Base-by-base conservation (phyloP, 352 stramenopile genomes). In the Phytophthora gonapodyides region DNA sequence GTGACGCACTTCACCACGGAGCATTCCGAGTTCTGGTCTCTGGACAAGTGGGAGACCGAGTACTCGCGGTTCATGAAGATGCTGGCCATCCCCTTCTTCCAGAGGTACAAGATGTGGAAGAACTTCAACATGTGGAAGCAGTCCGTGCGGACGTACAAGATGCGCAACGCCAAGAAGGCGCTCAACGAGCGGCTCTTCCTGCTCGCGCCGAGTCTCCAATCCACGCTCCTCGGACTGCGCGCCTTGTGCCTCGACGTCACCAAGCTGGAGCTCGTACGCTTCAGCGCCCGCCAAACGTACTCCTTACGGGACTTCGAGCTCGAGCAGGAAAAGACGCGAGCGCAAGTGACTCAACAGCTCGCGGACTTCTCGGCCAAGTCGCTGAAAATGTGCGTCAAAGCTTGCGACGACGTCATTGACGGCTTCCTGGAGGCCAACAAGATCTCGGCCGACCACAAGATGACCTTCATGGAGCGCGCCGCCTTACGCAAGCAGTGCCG, bases 381-480 rank as follows among this genome's bases (percentile, higher is more conserved):
- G 5, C 70, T 96, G 19, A 70, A 82, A 42, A 79, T 97, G 51
- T 97, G 96, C 46, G 80, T 96, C 1, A 77, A 82, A 15, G 90
- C 95, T 2, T 98, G 94, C 45, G 91, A 98, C 62, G 73, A 93
- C 9, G 92, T 98, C 24, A 93, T 98, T 17, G 94, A 98, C 55
- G 51, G 60, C 12, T 98, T 98, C 46, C 74, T 98, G 17, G 76
- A 76, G 33, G 68, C 74, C 9, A 98, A 98, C 75, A 93, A 96
- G 40, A 98, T 98, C 65, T 84, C 89, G 0, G 76, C 91, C 0
- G 89, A 97, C 44, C 89, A 97, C 69, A 97, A 96, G 43, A 98
- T 98, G 94, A 98, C 93, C 6, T 98, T 98, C 66, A 98, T 98
- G 94, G 94, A 98, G 68, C 76, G 92, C 15, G 94, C 95, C 1